phyloP scores from a whole-genome alignment of 2,329 filamentous ascomycete genomes.

The Hymenoscyphus fructigenus region DNA sequence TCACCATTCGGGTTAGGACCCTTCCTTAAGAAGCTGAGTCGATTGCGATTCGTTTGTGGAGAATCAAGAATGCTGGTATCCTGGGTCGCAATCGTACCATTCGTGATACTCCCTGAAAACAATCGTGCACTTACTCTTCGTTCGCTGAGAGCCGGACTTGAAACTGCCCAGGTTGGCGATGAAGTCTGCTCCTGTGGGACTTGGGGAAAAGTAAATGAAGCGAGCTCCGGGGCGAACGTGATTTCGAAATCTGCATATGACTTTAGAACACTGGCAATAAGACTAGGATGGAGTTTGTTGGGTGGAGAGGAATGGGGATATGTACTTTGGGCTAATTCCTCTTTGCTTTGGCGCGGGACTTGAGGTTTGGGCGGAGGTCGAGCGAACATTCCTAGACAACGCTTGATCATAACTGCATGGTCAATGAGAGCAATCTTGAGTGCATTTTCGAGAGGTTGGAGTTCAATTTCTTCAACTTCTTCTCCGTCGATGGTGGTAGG shows the following conservation, averaged over 20 bases:
- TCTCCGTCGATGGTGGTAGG: constrained; percentile 47
- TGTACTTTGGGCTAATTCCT: constrained; percentile 63
- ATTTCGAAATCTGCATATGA: constrained; percentile 53
- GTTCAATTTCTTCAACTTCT: constrained; percentile 48
- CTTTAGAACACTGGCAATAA: constrained; percentile 21
- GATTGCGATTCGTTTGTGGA: constrained; percentile 18
- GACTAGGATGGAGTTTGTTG: constrained; percentile 11
- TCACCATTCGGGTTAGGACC: constrained; percentile 2
- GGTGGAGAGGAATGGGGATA: constrained; percentile 2
- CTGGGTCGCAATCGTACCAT: constrained; percentile 29
- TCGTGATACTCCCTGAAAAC: constrained; percentile 22
- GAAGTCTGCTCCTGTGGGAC: constrained; percentile 43
- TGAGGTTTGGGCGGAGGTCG: constrained; percentile 55
- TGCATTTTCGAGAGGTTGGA: constrained; percentile 67
- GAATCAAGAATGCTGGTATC: constrained; percentile 29
- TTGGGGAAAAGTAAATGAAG: constrained; percentile 56
- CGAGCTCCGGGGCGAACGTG: constrained; percentile 65
- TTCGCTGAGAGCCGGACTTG: constrained; percentile 19
- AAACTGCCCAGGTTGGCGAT: constrained; percentile 39
- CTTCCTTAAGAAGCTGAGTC: constrained; percentile 26
- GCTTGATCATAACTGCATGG: constrained; percentile 83
- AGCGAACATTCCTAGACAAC: constrained; percentile 70
- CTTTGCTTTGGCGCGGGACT: constrained; percentile 51
- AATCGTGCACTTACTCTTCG: constrained; percentile 6
- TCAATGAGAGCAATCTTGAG: constrained; percentile 85